phyloP scores from a whole-genome alignment of 2,329 filamentous ascomycete species.

The Pseudogymnoascus sp. region DNA sequence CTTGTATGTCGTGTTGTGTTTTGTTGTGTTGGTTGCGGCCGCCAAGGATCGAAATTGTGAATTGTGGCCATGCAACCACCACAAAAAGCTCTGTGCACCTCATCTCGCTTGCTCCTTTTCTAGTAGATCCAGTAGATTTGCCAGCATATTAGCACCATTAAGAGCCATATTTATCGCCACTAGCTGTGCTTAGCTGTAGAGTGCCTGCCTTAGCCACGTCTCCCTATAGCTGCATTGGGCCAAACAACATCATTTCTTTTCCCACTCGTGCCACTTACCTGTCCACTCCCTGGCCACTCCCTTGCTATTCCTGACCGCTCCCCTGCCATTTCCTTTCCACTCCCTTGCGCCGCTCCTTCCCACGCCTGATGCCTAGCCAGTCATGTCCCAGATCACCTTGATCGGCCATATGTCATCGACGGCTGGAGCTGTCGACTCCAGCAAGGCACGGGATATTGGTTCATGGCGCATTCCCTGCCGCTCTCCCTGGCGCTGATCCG shows the following conservation, averaged over 20 bases:
- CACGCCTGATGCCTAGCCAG: not conserved
- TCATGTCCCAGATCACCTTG: not conserved
- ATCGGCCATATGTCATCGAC: not conserved
- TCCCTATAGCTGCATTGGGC: not conserved
- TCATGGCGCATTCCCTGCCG: not conserved
- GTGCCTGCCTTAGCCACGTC: not conserved
- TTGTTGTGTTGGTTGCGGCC: too few species aligned
- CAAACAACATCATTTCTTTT: not conserved
- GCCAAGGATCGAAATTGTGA: too few species aligned
- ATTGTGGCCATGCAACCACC: too few species aligned
- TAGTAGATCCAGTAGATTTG: too few species aligned
- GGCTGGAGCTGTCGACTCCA: not conserved
- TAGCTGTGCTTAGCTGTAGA: not conserved
- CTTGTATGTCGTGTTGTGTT: too few species aligned
- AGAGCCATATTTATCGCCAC: too few species aligned
- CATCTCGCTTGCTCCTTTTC: not conserved
- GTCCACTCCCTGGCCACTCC: not conserved
- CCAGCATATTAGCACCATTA: too few species aligned
- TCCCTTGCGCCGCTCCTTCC: not conserved
- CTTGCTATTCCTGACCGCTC: not conserved
- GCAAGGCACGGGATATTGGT: not conserved
- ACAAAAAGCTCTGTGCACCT: not conserved
- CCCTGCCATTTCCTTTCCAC: not conserved
- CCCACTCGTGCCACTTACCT: not conserved
- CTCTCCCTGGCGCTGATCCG: not conserved